Conservation (phyloP, 177 flowering plant genomes). For the Tripterygium wilfordii region DNA sequence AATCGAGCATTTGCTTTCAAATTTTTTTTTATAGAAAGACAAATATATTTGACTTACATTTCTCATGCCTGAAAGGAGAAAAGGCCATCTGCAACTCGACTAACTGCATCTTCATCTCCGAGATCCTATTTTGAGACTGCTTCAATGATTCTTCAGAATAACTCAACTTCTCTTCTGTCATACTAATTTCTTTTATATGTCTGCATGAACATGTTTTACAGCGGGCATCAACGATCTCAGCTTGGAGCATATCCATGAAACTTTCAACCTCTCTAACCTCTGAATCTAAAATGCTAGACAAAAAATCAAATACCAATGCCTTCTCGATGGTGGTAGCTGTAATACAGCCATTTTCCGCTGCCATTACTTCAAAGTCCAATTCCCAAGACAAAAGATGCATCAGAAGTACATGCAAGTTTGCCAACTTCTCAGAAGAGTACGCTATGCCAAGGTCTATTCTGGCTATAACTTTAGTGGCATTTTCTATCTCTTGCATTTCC, state of each 20-base stretch:
- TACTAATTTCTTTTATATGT: conserved; percentile 13
- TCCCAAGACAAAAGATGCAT: conserved; percentile 23
- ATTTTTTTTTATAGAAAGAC: too few species aligned
- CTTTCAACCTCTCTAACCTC: conserved; percentile 34
- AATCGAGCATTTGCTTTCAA: too few species aligned
- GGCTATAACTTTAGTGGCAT: conserved; percentile 38
- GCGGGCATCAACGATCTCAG: conserved; percentile 21
- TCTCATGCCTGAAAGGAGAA: conserved; percentile 7
- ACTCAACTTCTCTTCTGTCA: conserved; percentile 26
- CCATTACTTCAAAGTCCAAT: conserved; percentile 18
- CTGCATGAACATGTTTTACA: conserved; percentile 19
- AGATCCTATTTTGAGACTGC: conserved; percentile 22
- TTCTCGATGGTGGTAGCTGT: conserved; percentile 20
- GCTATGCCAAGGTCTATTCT: conserved; percentile 57
- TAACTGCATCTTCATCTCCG: conserved; percentile 24
- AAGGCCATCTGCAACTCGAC: conserved; percentile 16
- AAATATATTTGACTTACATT: too few species aligned
- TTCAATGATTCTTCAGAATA: conserved; percentile 28
- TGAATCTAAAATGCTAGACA: conserved; percentile 34
- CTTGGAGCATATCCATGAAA: conserved; percentile 21
- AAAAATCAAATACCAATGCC: conserved; percentile 28
- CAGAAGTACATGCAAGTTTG: conserved; percentile 59
- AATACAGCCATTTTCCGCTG: neutral
- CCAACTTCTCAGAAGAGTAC: conserved; percentile 61
- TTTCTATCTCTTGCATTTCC: conserved; percentile 31